Evolutionary conservation across 805 yeast species (phyloP), one percentile per base, ranked within the genome.

Genomic region (Yueomyces sp.): DNA sequence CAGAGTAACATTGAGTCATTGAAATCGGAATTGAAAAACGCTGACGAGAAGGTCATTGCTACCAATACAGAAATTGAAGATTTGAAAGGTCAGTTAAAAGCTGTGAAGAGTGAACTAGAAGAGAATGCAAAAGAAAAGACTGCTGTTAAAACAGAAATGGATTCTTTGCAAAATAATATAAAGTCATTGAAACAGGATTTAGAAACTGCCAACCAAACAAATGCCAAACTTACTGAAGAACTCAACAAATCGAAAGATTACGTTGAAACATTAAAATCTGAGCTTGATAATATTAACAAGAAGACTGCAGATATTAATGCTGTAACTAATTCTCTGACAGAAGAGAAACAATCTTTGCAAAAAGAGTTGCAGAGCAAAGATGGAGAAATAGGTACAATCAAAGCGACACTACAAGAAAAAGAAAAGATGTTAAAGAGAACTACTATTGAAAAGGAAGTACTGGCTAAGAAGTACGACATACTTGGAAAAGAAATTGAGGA

Each of bases 181-280:
- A n/a, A 7, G 3, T 5, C 19, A n/a, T 3, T 30, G 2, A 9
- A 38, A 11, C 30, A 12, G 9, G 19, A 19, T 19, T 19, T 19
- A 19, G 19, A 19, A 19, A 19, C 19, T 19, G 19, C 19, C 19
- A 19, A 19, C 19, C 19, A 19, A 19, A 19, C 19, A 19, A 19
- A 19, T 19, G 19, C 19, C 19, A 19, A 19, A 19, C 19, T 19
- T 19, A 19, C 19, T 19, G 19, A 19, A 19, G 33, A 30, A 9
- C 11, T 36, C 26, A 37, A 41, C 9, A 29, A 11, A 11, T 37
- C 29, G 30, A 31, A 5, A 11, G 5, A 45, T 52, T 3, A 37
- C 45, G 6, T 53, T 55, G 28, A 42, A 52, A 5, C 51, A 54
- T 2, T 52, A 47, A 1, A 59, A 53, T 54, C 50, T 39, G 49